A percentile compares a stretch with the other conserved stretches of the same genome.
Conservation (phyloP, 2,329 filamentous ascomycete genomes). For the Elsinoe australis region DNA sequence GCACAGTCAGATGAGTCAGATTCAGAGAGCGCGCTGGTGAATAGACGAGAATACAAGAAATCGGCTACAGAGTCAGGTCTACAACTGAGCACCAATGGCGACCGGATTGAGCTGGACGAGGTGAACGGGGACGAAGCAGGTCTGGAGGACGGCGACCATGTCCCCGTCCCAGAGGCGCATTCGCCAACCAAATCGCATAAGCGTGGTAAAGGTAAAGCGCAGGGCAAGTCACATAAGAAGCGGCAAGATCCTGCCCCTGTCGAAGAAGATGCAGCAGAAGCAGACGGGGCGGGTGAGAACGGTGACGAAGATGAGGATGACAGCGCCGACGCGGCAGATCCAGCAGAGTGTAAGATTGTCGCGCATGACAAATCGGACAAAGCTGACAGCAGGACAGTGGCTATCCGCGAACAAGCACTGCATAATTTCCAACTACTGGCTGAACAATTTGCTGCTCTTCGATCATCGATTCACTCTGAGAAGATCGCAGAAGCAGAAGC, state of each 20-base stretch:
- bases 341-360: slow-evolving; percentile 24
- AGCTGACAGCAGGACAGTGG: slow-evolving; percentile 26
- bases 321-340: slow-evolving; percentile 26
- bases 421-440: slow-evolving; percentile 64
- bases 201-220: slow-evolving; percentile 17
- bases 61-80: neutral
- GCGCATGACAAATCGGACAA: slow-evolving; percentile 20
- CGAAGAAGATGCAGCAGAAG: slow-evolving; percentile 27
- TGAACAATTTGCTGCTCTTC: slow-evolving; percentile 77
- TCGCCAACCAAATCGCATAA: slow-evolving; percentile 28
- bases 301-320: slow-evolving; percentile 28
- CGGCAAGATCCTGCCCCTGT: neutral
- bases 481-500: slow-evolving; percentile 71
- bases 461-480: slow-evolving; percentile 84
- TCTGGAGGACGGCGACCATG: slow-evolving; percentile 12
- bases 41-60: slow-evolving; percentile 15
- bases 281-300: slow-evolving; percentile 40
- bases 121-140: slow-evolving; percentile 22
- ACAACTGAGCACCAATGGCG: slow-evolving; percentile 25
- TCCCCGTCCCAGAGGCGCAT: slow-evolving; percentile 1
- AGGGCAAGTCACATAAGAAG: slow-evolving; percentile 12
- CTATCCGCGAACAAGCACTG: slow-evolving; percentile 41
- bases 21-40: slow-evolving; percentile 26
- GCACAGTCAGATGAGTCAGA: slow-evolving; percentile 33
- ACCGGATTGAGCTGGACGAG: slow-evolving; percentile 31